Evolutionary conservation across 1,139 yeast genomes (phyloP), one percentile per base, ranked within the genome.

Genomic region (Suhomyces maxii): DNA sequence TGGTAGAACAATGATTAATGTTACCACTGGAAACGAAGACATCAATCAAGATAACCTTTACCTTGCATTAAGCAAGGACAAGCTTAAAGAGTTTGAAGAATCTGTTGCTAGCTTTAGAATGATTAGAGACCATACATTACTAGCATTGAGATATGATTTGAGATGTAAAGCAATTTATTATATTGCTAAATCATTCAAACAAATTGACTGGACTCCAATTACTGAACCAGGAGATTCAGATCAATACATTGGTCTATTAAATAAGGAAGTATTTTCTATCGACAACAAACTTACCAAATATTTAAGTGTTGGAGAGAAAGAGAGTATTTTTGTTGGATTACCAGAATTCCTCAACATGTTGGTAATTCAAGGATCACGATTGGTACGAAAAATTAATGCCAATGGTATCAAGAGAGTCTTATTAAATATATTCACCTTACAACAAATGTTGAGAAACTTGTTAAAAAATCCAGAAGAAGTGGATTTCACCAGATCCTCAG

Each of bases 381-480:
- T 80, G 34, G 72, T 89, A 9, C 64, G 65, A 13, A 77, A 75
- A 41, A 70, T 88, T 57, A 87, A 86, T 59, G 66, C 68, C 14
- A 79, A 80, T 56, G 96, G 96, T 36, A 73, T 86, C 42, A 82
- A 82, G 59, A 81, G 83, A 56, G 71, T 89, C 52, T 68, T 83
- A 48, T 76, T 84, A 57, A 88, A 89, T 60, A 83, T 88, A 33
- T 77, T 82, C 46, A 84, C 88, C 0, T 66, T 89, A 41, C 95
- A 87, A 65, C 95, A 88, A 60, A 81, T 84, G 76, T 76, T 86
- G 50, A 77, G 89, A 55, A 83, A 82, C 49, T 73, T 87, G 23
- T 77, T 82, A 54, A 64, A 69, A 18, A 76, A 78, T 42, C 84
- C 89, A 0, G 78, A 79, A 41, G 68, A 70, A n/a, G 82, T 85